Base-by-base conservation (phyloP, 2,329 filamentous ascomycete species). In the Corniculantispora saksenae region DNA sequence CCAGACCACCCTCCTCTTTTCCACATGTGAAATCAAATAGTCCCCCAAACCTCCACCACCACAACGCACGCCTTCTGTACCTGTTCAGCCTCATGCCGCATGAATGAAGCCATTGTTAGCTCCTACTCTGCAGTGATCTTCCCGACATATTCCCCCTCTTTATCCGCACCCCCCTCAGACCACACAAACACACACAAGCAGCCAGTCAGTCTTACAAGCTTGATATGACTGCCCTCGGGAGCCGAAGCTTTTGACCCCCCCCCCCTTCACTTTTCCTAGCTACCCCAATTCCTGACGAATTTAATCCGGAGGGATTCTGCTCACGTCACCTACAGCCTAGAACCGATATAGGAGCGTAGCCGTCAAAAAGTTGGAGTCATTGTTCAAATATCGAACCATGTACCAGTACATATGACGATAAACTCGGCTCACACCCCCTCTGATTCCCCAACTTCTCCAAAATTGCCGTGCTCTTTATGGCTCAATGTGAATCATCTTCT, bases 291-390 rank as follows among this genome's bases (percentile, higher is more conserved):
- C 15, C 15, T 19, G 13, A 65, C 63, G 63, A 65, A 51, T 56
- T 54, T 56, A 56, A 55, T 12, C 40, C 63, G 63, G 63, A 61
- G n/a, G 10, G 32, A 32, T 5, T 32, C 32, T 6, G 5, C 10
- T 32, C 32, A 32, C 32, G 32, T 10, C 32, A 32, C n/a, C n/a
- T n/a, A n/a, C n/a, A n/a, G n/a, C n/a, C n/a, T n/a, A n/a, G n/a
- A 38, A 21, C 53, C 61, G 61, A 29, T 58, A 40, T 58, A 63
- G 61, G 61, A 51, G n/a, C 19, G 23, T 5, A n/a, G 38, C n/a
- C n/a, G n/a, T n/a, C n/a, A n/a, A n/a, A n/a, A n/a, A 13, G 38
- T 40, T 58, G 53, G 51, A 63, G 61, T 63, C 61, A 63, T 63
- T 21, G 15, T 62, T 27, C 23, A 21, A 60, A 7, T 43, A 17